Percentiles rank a stretch among this genome's conserved stretches.
phyloP scores from a whole-genome alignment of 768 basidiomycete genomes.

The Boletus sp. region DNA sequence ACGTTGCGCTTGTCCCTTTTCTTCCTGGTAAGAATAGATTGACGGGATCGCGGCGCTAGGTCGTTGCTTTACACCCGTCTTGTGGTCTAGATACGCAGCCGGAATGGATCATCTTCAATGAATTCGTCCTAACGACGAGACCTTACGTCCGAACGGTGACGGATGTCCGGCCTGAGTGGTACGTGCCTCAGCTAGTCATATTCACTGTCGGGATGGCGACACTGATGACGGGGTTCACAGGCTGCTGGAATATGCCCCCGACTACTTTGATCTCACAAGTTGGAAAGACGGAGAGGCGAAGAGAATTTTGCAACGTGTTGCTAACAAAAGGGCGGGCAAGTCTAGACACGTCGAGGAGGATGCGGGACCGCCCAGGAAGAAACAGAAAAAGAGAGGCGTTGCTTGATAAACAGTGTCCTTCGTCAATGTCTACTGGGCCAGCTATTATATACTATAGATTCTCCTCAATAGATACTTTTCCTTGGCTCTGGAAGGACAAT shows the following conservation, averaged over 20 bases:
- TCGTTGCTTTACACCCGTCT: conserved; percentile 58
- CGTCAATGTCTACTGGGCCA: neutral
- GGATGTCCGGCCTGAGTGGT: conserved; percentile 87
- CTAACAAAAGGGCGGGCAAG: conserved; percentile 53
- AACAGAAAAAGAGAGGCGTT: conserved; percentile 2
- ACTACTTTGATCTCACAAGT: conserved; percentile 64
- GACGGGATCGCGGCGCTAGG: conserved; percentile 2
- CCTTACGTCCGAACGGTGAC: conserved; percentile 91
- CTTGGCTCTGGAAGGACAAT: neutral
- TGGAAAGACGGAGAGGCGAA: conserved; percentile 76
- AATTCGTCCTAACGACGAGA: conserved; percentile 88
- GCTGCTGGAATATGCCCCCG: conserved; percentile 59
- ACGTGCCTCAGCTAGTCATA: conserved; percentile 19
- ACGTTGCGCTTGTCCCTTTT: conserved; percentile 14
- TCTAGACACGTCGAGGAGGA: conserved; percentile 13
- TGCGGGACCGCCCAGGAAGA: conserved; percentile 14
- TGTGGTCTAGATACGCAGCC: conserved; percentile 85
- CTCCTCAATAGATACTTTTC: neutral
- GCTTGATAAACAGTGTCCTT: neutral
- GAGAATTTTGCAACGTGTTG: conserved; percentile 51
- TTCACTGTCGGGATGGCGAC: neutral
- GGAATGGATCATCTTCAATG: conserved; percentile 92
- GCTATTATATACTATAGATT: conserved; percentile 1
- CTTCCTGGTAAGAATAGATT: neutral
- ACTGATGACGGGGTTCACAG: conserved; percentile 28